Evolutionary conservation across 148 eudicot species (phyloP), one percentile per base, ranked within the genome.

Genomic region (Chenopodium album): DNA sequence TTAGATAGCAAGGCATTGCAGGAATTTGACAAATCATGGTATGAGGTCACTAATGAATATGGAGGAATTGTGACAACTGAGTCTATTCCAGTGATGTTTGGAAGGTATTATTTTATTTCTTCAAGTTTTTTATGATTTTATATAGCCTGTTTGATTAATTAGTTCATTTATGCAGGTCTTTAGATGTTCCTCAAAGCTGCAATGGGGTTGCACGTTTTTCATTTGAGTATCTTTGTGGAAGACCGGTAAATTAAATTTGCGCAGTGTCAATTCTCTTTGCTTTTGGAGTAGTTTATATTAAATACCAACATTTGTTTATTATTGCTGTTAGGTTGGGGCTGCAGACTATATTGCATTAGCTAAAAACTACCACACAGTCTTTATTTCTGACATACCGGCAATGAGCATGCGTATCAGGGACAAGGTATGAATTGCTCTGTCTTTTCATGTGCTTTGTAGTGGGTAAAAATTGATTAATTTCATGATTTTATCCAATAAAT

Each of bases 331-430:
- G 99, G 88, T 94, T 76, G 99, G 99, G 71, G 97, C 99, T 26
- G 99, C 99, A 74, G 99, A 95, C 84, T 95, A 95, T 71, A 93
- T 95, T 80, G 97, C 99, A 56, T 71, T 95, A 71, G 97, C 99
- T 60, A 94, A 90, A 78, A 89, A 89, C 79, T 94, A 86, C 86
- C 99, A 95, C 81, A 95, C 99, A 28, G 91, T 95, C 77, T 95
- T 95, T 80, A 87, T 95, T 60, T 88, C 92, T 26, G 92, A 86
- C 82, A 88, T 95, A 85, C 99, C 99, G 66, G 73, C 79, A 71
- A 94, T 95, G 99, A 95, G 99, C 75, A 95, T 94, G 98, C 95
- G 94, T 54, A 92, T 94, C 79, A 90, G 99, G 19, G 99, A 95
- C 84, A 95, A 94, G 99, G 99, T 92, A 88, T 76, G 60, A 9